Evolutionary conservation across 805 yeast species (phyloP).

Genomic region (Starmerella etchellsii): DNA sequence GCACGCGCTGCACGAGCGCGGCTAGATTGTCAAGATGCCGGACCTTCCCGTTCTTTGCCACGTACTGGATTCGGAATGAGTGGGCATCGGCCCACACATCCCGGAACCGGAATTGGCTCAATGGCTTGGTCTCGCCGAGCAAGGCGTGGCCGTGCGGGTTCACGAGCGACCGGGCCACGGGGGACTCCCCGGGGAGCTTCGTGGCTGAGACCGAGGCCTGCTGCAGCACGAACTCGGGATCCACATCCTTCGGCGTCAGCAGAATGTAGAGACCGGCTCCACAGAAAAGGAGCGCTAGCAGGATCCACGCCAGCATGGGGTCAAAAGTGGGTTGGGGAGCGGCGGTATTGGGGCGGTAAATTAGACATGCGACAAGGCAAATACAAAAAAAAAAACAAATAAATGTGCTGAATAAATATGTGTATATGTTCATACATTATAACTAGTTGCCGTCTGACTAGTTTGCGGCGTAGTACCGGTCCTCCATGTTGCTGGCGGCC

Average conservation of each 20-base stretch:
- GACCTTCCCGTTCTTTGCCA: slow-evolving; percentile 4
- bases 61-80: slow-evolving; percentile 8
- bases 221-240: slow-evolving; percentile 27
- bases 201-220: slow-evolving; percentile 59
- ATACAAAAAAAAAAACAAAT: neutral
- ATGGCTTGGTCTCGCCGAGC: slow-evolving; percentile 13
- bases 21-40: slow-evolving; percentile 4
- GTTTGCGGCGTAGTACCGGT: slow-evolving; percentile 9
- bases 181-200: slow-evolving; percentile 55
- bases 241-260: slow-evolving; percentile 27
- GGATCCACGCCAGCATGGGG: slow-evolving; percentile 17
- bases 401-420: neutral
- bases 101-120: slow-evolving; percentile 52
- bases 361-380: no score
- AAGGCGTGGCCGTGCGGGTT: slow-evolving; percentile 46
- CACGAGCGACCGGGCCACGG: slow-evolving; percentile 60
- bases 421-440: no score
- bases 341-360: no score
- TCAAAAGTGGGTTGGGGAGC: neutral
- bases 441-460: no score
- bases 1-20: slow-evolving; percentile 7
- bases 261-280: slow-evolving; percentile 16
- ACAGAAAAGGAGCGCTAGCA: slow-evolving; percentile 11
- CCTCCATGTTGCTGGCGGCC: slow-evolving; percentile 9
- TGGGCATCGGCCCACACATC: slow-evolving; percentile 34